Evolutionary conservation across 495 filamentous ascomycete genomes (phyloP).

Genomic region (Talaromyces thailandensis): DNA sequence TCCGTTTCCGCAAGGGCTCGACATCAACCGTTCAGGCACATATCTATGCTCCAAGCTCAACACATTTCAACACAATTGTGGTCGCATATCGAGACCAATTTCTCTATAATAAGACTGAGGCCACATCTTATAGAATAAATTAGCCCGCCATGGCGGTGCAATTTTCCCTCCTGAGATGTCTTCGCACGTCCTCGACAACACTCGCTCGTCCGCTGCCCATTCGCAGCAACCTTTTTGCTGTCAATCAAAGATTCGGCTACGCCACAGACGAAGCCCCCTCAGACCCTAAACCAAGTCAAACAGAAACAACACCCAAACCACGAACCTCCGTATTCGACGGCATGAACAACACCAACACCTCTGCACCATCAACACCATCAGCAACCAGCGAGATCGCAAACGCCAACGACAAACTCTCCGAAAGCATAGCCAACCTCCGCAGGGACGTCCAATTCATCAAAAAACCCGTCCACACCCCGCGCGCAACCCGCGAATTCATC

Average conservation of each 20-base stretch:
- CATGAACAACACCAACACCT: neutral
- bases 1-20: neutral
- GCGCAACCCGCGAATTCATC: neutral
- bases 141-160: slow-evolving; percentile 3
- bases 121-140: neutral
- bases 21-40: neutral
- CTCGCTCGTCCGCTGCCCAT: neutral
- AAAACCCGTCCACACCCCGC: neutral
- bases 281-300: neutral
- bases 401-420: neutral
- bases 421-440: neutral
- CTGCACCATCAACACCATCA: neutral
- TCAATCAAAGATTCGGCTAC: neutral
- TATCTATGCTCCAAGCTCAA: neutral
- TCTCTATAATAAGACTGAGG: neutral
- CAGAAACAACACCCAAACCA: neutral
- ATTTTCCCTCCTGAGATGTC: neutral
- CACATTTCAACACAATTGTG: neutral
- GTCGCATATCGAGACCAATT: neutral
- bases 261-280: neutral
- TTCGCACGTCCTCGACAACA: neutral
- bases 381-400: neutral
- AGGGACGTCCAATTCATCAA: neutral
- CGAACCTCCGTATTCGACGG: neutral
- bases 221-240: neutral